Evolutionary conservation across 1,139 yeast species (phyloP).

Genomic region (Saccharomyces hybrid): DNA sequence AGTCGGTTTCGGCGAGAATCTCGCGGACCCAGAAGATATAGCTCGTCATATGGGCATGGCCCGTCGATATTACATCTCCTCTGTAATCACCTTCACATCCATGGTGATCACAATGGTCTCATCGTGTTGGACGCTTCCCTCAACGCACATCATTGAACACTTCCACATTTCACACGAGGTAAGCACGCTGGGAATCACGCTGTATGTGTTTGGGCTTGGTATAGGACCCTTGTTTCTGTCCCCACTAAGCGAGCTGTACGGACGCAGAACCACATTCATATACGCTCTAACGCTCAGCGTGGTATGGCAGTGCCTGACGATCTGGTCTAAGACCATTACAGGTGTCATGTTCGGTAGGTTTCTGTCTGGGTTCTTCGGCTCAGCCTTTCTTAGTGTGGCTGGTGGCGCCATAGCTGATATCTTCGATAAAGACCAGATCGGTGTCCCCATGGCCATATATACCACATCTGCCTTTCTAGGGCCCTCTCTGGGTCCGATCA

Average conservation of each 20-base stretch:
- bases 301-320: constrained; percentile 58
- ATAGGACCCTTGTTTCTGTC: constrained; percentile 73
- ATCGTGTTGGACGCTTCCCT: constrained; percentile 52
- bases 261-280: constrained; percentile 62
- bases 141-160: constrained; percentile 40
- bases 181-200: constrained; percentile 52
- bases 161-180: constrained; percentile 53
- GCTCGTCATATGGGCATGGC: constrained; percentile 31
- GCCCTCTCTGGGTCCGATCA: constrained; percentile 64
- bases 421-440: constrained; percentile 49
- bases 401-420: constrained; percentile 75
- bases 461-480: constrained; percentile 71
- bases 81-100: constrained; percentile 43
- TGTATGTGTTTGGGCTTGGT: constrained; percentile 68
- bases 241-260: constrained; percentile 72
- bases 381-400: constrained; percentile 65
- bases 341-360: constrained; percentile 60
- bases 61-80: constrained; percentile 47
- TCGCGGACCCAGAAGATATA: constrained; percentile 49
- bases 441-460: constrained; percentile 62
- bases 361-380: constrained; percentile 59
- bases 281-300: constrained; percentile 50
- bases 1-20: constrained; percentile 29
- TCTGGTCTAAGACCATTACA: constrained; percentile 56
- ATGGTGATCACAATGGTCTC: constrained; percentile 45